Evolutionary conservation across 768 basidiomycete species (phyloP).

Genomic region (Boletus subcaerulescens): DNA sequence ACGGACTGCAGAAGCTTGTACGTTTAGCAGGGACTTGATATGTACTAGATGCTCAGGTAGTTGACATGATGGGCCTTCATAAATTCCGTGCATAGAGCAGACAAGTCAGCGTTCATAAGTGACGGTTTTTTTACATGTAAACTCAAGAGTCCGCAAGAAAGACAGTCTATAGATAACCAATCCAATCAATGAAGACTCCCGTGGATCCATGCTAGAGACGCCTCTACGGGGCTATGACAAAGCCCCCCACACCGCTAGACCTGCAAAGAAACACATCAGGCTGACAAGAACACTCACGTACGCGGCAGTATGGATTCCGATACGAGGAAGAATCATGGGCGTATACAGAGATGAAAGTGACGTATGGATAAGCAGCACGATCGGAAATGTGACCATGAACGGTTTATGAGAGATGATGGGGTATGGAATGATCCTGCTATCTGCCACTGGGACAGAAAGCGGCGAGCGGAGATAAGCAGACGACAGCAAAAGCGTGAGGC

Average conservation of each 20-base stretch:
- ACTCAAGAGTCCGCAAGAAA: background rate
- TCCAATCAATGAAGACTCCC: background rate
- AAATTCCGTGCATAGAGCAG: too few relatives aligned
- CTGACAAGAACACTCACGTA: conserved; percentile 67
- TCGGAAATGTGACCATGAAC: conserved; percentile 40
- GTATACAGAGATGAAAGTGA: conserved; percentile 63
- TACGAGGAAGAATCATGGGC: conserved; percentile 60
- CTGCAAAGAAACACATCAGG: conserved; percentile 68
- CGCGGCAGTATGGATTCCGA: conserved; percentile 75
- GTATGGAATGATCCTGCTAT: conserved; percentile 13
- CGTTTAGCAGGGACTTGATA: background rate
- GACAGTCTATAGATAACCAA: conserved; percentile 11
- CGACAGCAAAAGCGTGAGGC: conserved; percentile 51
- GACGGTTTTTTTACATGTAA: background rate
- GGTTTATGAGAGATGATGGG: conserved; percentile 32
- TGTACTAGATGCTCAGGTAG: background rate
- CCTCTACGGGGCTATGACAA: conserved; percentile 37
- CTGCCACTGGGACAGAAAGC: conserved; percentile 33
- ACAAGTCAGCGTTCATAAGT: background rate
- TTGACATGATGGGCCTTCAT: background rate
- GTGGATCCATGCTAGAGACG: background rate
- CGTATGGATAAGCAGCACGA: conserved; percentile 48
- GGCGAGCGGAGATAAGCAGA: conserved; percentile 60
- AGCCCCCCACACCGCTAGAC: conserved; percentile 70
- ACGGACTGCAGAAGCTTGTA: conserved; percentile 6